Conservation (phyloP, 305 asterid genomes). For the Solanum chacoense region DNA sequence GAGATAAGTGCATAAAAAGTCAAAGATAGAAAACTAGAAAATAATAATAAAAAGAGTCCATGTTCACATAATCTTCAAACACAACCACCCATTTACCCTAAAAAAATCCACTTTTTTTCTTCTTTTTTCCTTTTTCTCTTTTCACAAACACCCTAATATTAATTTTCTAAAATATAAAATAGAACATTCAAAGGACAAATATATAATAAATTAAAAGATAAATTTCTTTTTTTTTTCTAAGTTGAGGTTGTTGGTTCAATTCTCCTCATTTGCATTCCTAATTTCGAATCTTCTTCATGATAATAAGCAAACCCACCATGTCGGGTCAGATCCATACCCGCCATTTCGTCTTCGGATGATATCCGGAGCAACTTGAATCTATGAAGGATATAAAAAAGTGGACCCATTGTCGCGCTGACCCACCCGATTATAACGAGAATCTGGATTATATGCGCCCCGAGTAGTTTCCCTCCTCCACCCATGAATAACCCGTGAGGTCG, state of each 20-base stretch:
- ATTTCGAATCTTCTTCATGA: slow-evolving; percentile 40
- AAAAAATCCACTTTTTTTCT: neutral
- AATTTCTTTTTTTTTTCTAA: neutral
- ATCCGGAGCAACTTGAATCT: slow-evolving; percentile 60
- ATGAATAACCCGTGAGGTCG: slow-evolving; percentile 77
- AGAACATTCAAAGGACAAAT: neutral
- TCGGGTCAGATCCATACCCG: slow-evolving; percentile 97
- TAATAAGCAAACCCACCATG: slow-evolving; percentile 88
- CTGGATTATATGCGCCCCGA: slow-evolving; percentile 68
- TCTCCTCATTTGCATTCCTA: slow-evolving; percentile 38
- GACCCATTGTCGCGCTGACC: slow-evolving; percentile 88
- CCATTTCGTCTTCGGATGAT: slow-evolving; percentile 67
- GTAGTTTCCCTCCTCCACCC: slow-evolving; percentile 75
- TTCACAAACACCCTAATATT: neutral
- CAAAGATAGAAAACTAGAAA: neutral
- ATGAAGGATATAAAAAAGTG: slow-evolving; percentile 40
- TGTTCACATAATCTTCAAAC: slow-evolving; percentile 12
- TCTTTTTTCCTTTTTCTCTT: neutral
- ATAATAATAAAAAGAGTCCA: neutral
- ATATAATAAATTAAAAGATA: neutral
- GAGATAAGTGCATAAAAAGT: neutral
- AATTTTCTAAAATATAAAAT: neutral
- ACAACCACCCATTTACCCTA: slow-evolving; percentile 13
- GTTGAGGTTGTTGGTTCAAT: slow-evolving; percentile 35
- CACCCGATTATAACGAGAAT: slow-evolving; percentile 70